Base-by-base conservation (phyloP, 192 early-diverging fungal genomes). In the Linnemannia schmuckeri region DNA sequence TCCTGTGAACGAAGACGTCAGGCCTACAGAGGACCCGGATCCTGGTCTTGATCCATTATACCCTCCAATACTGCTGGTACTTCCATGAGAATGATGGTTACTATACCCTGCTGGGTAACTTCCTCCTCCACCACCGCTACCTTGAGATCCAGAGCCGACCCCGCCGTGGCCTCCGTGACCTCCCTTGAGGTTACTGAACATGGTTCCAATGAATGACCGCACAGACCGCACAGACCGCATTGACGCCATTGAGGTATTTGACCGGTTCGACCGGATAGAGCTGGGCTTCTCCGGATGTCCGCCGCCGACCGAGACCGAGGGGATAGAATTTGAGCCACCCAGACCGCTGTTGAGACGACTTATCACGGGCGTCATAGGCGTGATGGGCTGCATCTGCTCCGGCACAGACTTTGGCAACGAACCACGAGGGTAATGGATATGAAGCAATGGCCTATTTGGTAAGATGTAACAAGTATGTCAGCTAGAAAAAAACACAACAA, bases 341-440 rank as follows among this genome's bases (percentile, higher is more conserved):
- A 33, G 10, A 66, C 49, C 49, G 10, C 33, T 20, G 1, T 68
- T 68, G 33, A 70, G 63, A 7, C 85, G 85, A 72, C 76, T 52
- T 54, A 87, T 78, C 46, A 81, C 47, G 3, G 78, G 75, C n/a
- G 78, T 74, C 71, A 71, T 80, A 22, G 83, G 83, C 15, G 70
- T 75, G 42, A 5, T 80, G 30, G 85, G 85, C 57, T 81, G 79
- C 85, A 87, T 81, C 44, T 87, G 85, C 46, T 87, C 85, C 1
- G 85, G 85, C 1, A 87, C 72, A 69, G 79, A 81, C 68, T 87
- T 77, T 37, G 85, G 85, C 75, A 81, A 42, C 10, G 75, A 77
- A 15, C 85, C 85, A 18, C 85, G 79, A 27, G 85, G 85, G 72
- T 87, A 87, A 24, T 87, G 85, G 33, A 87, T 87, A 72, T 87